These are phyloP conservation scores for Flammula alnicola DNA, from an alignment of 1,284 basidiomycete genomes.

Conservation along the genomic window DNA sequence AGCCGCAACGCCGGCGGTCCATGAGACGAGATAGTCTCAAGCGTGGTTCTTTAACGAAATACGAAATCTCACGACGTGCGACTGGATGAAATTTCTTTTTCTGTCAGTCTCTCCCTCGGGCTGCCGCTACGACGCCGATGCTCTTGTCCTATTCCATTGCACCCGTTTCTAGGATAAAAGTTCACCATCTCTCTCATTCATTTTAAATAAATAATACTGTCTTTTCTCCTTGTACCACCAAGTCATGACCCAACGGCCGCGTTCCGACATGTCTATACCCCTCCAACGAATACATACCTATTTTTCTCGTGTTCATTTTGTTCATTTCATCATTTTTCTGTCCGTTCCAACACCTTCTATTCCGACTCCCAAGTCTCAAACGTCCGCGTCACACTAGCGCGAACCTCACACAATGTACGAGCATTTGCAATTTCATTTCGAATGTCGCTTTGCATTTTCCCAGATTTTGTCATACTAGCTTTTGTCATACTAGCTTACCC, in stretches of 20 bases:
- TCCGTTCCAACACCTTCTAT: background rate
- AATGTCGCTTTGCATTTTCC: too few species aligned
- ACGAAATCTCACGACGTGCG: constrained; percentile 8
- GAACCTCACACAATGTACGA: background rate
- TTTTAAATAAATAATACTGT: too few species aligned
- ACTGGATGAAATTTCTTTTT: background rate
- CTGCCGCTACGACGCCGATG: background rate
- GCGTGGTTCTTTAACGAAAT: too few species aligned
- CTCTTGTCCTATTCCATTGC: background rate
- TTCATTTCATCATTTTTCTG: background rate
- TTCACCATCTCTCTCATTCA: too few species aligned
- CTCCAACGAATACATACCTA: constrained; percentile 14
- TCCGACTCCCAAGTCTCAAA: background rate
- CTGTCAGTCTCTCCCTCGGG: background rate
- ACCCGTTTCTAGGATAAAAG: background rate
- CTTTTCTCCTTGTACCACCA: background rate
- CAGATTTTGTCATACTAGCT: too few species aligned
- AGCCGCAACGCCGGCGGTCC: background rate
- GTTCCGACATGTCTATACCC: constrained; percentile 16
- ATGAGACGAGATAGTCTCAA: too few species aligned
- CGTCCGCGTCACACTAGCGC: background rate
- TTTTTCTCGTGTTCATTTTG: constrained; percentile 7
- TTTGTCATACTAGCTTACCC: too few species aligned
- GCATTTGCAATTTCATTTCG: too few species aligned
- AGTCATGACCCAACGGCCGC: constrained; percentile 4